These are phyloP conservation scores for Falciphora oryzae DNA, from an alignment of 2,329 filamentous ascomycete genomes.

Conservation along the genomic window DNA sequence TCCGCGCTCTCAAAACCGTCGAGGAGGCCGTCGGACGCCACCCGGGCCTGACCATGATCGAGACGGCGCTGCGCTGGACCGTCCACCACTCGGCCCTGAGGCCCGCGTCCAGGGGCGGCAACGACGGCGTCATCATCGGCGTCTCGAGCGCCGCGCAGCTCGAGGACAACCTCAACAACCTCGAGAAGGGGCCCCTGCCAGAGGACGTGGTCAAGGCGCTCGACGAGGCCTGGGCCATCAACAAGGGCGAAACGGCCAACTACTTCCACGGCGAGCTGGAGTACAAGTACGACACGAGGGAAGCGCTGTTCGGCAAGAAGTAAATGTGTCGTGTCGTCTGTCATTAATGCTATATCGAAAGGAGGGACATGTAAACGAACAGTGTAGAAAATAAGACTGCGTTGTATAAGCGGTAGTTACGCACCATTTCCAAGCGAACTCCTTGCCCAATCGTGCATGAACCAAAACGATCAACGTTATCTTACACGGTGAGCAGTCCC, in stretches of 20 bases:
- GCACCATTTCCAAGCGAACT: too few species aligned
- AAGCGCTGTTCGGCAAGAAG: constrained; percentile 46
- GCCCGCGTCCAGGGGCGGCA: not conserved
- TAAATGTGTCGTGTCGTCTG: not conserved
- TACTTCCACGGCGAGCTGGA: constrained; percentile 56
- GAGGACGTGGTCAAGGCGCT: constrained; percentile 65
- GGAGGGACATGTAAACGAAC: too few species aligned
- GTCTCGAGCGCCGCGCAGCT: constrained; percentile 43
- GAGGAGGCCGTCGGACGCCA: constrained; percentile 59
- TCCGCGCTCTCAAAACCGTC: constrained; percentile 55
- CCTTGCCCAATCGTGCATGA: too few species aligned
- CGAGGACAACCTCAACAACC: constrained; percentile 39
- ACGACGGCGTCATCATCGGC: constrained; percentile 46
- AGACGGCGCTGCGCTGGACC: constrained; percentile 63
- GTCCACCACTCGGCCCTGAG: constrained; percentile 51
- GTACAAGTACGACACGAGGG: constrained; percentile 60
- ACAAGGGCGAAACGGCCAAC: constrained; percentile 47
- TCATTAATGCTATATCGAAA: too few species aligned
- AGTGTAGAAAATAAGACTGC: too few species aligned
- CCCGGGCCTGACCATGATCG: constrained; percentile 54
- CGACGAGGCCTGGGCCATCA: constrained; percentile 71
- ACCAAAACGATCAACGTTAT: too few species aligned
- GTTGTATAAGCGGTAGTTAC: too few species aligned
- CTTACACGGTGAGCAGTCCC: too few species aligned
- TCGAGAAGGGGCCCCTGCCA: constrained; percentile 60